These are phyloP conservation scores for Chaetothyriales sp. DNA, from an alignment of 2,329 filamentous ascomycete species.

Conservation along the genomic window DNA sequence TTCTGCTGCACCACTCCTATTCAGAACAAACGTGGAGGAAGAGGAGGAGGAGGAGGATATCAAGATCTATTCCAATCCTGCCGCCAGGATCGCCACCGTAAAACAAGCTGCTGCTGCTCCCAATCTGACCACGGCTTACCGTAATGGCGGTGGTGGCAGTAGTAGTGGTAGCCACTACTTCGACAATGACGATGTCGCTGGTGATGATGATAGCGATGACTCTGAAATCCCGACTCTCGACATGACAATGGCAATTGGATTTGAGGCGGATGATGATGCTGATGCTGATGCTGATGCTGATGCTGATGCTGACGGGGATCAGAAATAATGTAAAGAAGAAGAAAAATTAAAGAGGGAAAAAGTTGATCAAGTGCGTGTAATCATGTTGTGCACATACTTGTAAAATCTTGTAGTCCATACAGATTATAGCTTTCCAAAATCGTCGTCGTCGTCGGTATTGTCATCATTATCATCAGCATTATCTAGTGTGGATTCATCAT, in stretches of 20 bases:
- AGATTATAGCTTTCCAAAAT: no score
- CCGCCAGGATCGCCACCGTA: not conserved
- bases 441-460: no score
- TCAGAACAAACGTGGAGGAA: not conserved
- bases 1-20: not conserved
- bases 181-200: not conserved
- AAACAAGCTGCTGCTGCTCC: not conserved
- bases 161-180: no score
- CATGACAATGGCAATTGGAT: slow-evolving; percentile 25
- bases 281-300: no score
- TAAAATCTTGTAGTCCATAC: no score
- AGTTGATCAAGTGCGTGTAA: no score
- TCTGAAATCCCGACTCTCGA: slow-evolving; percentile 36
- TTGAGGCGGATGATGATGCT: slow-evolving; percentile 31
- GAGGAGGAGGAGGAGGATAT: no score
- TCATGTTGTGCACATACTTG: no score
- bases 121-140: not conserved
- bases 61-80: not conserved
- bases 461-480: no score
- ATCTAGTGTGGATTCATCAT: no score
- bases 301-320: slow-evolving; percentile 23
- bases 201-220: slow-evolving; percentile 25
- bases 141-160: no score
- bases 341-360: no score
- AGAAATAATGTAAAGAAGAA: slow-evolving; percentile 18